A percentile compares a stretch with the other conserved stretches of the same genome.
Conservation (phyloP, 305 asterid genomes). For the Fraxinus dipetala region DNA sequence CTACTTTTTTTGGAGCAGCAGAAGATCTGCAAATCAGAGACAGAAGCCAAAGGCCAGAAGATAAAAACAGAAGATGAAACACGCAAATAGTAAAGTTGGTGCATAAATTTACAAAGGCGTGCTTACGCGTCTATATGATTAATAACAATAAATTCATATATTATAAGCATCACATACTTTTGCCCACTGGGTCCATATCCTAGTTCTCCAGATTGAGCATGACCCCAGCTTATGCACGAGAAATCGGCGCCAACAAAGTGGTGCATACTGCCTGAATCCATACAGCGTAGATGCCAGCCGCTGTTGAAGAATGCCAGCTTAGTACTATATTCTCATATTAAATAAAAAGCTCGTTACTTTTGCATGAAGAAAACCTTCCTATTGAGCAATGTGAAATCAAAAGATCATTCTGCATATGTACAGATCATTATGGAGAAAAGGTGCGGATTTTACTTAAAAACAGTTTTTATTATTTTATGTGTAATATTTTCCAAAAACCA, state of each 20-base stretch:
- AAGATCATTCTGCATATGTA: neutral
- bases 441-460: neutral
- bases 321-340: constrained; percentile 5
- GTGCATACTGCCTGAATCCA: constrained; percentile 87
- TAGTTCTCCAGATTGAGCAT: constrained; percentile 90
- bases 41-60: neutral
- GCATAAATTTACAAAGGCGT: neutral
- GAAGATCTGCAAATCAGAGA: constrained; percentile 62
- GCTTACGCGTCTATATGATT: neutral
- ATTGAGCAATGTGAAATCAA: constrained; percentile 10
- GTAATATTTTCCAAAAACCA: neutral
- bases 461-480: neutral
- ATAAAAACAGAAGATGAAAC: constrained; percentile 7
- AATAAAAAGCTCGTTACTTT: neutral
- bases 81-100: neutral
- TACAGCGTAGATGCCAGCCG: constrained; percentile 94
- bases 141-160: constrained; percentile 11
- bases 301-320: constrained; percentile 38
- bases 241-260: constrained; percentile 99
- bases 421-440: neutral
- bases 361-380: neutral
- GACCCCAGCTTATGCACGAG: constrained; percentile 99
- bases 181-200: constrained; percentile 93
- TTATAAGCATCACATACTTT: constrained; percentile 50
- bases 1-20: constrained; percentile 88